Conservation (phyloP, 1,284 basidiomycete species). For the Cryptococcus sp. region DNA sequence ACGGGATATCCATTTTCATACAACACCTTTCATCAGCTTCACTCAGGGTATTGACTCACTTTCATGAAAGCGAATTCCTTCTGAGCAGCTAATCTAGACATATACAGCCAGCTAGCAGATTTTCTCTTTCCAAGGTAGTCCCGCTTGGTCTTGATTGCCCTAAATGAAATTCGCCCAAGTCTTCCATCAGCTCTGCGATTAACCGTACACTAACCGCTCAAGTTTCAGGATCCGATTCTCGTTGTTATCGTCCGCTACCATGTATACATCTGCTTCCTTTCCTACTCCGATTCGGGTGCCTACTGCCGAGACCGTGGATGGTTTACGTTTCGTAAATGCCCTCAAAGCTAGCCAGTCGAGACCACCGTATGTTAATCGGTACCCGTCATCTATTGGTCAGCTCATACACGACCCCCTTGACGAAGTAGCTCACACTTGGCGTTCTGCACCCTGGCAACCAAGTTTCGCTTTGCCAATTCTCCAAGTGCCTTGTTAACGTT, state of each 20-base stretch:
- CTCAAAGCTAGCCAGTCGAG: constrained; percentile 95
- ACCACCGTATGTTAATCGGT: constrained; percentile 93
- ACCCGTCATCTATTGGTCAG: constrained; percentile 78
- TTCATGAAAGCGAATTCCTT: constrained; percentile 99
- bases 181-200: constrained; percentile 52
- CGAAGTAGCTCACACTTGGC: constrained; percentile 65
- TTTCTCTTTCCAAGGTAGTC: constrained; percentile 96
- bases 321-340: constrained; percentile 82
- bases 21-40: constrained; percentile 60
- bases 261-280: constrained; percentile 96
- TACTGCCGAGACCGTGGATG: constrained; percentile 67
- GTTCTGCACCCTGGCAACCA: constrained; percentile 86
- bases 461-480: constrained; percentile 81
- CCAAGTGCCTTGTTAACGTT: constrained; percentile 91
- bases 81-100: constrained; percentile 91
- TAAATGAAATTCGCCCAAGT: constrained; percentile 91
- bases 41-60: constrained; percentile 49
- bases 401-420: neutral
- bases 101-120: constrained; percentile 99
- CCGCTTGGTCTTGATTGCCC: constrained; percentile 92
- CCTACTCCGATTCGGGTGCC: constrained; percentile 98
- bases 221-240: constrained; percentile 87
- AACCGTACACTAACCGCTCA: constrained; percentile 65
- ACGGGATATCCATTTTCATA: constrained; percentile 92
- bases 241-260: constrained; percentile 79